Evolutionary conservation across 495 filamentous ascomycete genomes (phyloP).

Genomic region (Tuber microsphaerosporum): DNA sequence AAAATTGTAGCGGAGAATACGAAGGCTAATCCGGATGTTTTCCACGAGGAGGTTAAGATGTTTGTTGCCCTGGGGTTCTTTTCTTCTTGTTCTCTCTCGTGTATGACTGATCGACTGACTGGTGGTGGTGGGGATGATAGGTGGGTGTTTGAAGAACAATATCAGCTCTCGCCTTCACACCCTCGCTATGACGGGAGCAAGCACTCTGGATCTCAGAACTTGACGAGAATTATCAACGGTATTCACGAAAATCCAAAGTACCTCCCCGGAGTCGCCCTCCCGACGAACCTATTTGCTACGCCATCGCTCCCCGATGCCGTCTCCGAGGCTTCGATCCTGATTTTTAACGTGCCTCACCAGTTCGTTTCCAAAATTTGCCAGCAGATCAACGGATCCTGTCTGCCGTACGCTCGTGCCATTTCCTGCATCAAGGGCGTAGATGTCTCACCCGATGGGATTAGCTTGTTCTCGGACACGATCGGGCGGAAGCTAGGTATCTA

Average conservation of each 20-base stretch:
- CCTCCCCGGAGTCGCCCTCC: conserved; percentile 76
- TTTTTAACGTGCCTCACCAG: conserved; percentile 98
- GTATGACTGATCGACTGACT: conserved; percentile 45
- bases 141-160: conserved; percentile 44
- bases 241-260: conserved; percentile 97
- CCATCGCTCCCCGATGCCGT: conserved; percentile 77
- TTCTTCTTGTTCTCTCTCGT: not conserved
- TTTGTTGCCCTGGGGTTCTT: conserved; percentile 56
- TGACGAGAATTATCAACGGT: conserved; percentile 83
- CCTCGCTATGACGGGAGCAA: conserved; percentile 46
- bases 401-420: conserved; percentile 86
- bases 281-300: conserved; percentile 79
- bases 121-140: conserved; percentile 14
- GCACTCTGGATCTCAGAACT: conserved; percentile 62
- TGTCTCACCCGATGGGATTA: conserved; percentile 71
- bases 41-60: conserved; percentile 88
- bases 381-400: conserved; percentile 75
- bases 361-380: conserved; percentile 86
- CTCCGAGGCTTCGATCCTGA: conserved; percentile 71
- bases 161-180: conserved; percentile 40
- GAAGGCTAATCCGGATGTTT: conserved; percentile 63
- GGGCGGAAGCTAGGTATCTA: conserved; percentile 86
- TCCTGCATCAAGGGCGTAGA: conserved; percentile 98
- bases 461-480: conserved; percentile 91
- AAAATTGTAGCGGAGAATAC: conserved; percentile 96